Percentiles rank a stretch among this genome's conserved stretches.
These are phyloP conservation scores for Venturia nashicola DNA, from an alignment of 2,329 filamentous ascomycete species.

Conservation along the genomic window DNA sequence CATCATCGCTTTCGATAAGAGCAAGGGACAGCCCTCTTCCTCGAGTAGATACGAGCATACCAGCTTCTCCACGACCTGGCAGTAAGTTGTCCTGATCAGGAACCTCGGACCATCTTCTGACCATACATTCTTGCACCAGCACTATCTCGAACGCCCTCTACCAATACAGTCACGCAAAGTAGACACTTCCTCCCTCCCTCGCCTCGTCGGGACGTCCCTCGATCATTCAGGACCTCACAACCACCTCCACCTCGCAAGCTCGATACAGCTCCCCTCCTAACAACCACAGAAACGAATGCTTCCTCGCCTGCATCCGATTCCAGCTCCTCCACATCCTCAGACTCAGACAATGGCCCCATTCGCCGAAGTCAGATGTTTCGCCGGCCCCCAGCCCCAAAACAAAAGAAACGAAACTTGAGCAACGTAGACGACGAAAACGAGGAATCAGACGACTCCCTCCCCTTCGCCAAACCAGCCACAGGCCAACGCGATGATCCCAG, in stretches of 20 bases:
- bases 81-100: constrained; percentile 9
- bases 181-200: constrained; percentile 11
- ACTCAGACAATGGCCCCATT: constrained; percentile 22
- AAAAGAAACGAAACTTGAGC: constrained; percentile 17
- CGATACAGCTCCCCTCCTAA: background rate
- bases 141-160: constrained; percentile 35
- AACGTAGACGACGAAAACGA: constrained; percentile 22
- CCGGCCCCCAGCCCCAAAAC: constrained; percentile 22
- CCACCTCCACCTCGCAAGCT: constrained; percentile 14
- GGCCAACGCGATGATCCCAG: constrained; percentile 7
- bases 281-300: constrained; percentile 5
- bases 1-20: constrained; percentile 46
- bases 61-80: constrained; percentile 26
- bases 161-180: constrained; percentile 16
- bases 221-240: constrained; percentile 18
- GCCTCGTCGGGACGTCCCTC: constrained; percentile 16
- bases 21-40: constrained; percentile 42
- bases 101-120: background rate
- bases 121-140: constrained; percentile 15
- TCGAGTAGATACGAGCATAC: constrained; percentile 32
- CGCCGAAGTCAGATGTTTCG: constrained; percentile 33
- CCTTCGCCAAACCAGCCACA: constrained; percentile 26
- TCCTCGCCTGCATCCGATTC: constrained; percentile 15
- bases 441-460: constrained; percentile 35
- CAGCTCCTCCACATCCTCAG: constrained; percentile 18